Evolutionary conservation across 2,329 filamentous ascomycete species (phyloP).

Genomic region (Rhynchosporium secalis): DNA sequence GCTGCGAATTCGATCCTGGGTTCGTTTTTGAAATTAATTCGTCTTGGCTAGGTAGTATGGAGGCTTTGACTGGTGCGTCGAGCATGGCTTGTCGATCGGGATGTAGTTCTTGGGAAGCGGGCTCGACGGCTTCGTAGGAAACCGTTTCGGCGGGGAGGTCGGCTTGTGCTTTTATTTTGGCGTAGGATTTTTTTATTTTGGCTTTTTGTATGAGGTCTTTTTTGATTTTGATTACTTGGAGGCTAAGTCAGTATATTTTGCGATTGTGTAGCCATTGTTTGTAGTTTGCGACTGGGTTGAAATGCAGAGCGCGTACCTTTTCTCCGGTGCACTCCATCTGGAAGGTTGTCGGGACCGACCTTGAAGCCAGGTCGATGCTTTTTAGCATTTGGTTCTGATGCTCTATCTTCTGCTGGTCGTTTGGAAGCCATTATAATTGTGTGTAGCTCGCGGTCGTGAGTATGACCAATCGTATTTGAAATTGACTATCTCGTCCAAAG

Average conservation of each 20-base stretch:
- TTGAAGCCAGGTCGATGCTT: conserved; percentile 71
- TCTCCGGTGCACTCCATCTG: conserved; percentile 83
- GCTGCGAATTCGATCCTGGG: conserved; percentile 1
- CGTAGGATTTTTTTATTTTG: conserved; percentile 89
- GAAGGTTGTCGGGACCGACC: conserved; percentile 86
- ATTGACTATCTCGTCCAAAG: background rate
- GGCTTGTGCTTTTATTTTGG: conserved; percentile 71
- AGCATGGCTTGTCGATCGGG: conserved; percentile 61
- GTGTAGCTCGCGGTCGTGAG: background rate
- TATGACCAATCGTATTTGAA: background rate
- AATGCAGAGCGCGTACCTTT: conserved; percentile 55
- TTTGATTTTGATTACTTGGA: conserved; percentile 82
- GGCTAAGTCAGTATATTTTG: conserved; percentile 9
- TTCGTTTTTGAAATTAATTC: background rate
- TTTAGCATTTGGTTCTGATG: conserved; percentile 46
- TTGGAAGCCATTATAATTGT: conserved; percentile 56
- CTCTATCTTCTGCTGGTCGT: conserved; percentile 51
- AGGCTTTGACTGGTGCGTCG: conserved; percentile 43
- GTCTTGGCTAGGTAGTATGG: conserved; percentile 19
- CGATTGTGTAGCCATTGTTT: background rate
- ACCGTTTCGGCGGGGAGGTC: conserved; percentile 29
- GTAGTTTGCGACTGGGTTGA: background rate
- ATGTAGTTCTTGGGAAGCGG: conserved; percentile 51
- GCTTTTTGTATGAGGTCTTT: conserved; percentile 85
- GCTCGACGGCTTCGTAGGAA: conserved; percentile 24